These are phyloP conservation scores for Alternaria brassicae DNA, from an alignment of 2,329 filamentous ascomycete species.

Conservation along the genomic window DNA sequence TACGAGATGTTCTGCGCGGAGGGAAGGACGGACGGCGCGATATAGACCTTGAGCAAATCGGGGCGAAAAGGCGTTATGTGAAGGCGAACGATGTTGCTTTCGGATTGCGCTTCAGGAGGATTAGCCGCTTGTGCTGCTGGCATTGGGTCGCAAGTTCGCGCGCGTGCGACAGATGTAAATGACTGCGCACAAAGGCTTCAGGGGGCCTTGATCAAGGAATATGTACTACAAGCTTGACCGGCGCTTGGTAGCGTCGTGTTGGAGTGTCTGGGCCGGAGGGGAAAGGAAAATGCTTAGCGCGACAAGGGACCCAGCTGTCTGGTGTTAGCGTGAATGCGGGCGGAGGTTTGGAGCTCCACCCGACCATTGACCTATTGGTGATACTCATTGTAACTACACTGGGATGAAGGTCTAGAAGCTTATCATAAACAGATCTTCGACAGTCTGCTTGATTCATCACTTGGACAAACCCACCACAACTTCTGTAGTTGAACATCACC, in stretches of 20 bases:
- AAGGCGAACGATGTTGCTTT: constrained; percentile 61
- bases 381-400: not conserved
- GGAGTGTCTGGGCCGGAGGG: constrained; percentile 20
- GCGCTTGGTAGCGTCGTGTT: constrained; percentile 24
- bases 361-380: constrained; percentile 7
- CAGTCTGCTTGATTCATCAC: not conserved
- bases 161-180: constrained; percentile 20
- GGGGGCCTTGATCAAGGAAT: not conserved
- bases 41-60: constrained; percentile 72
- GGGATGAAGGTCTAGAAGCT: not conserved
- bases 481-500: not conserved
- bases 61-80: constrained; percentile 88
- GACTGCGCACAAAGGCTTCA: constrained; percentile 6
- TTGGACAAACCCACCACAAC: not conserved
- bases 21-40: constrained; percentile 71
- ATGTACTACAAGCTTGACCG: constrained; percentile 14
- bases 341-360: constrained; percentile 22
- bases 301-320: constrained; percentile 23
- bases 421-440: not conserved
- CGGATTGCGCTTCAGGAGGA: constrained; percentile 22
- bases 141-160: constrained; percentile 39
- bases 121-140: constrained; percentile 41
- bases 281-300: constrained; percentile 48
- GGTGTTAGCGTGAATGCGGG: constrained; percentile 24
- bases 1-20: constrained; percentile 84